A percentile compares a stretch with the other conserved stretches of the same genome.
Evolutionary conservation across 2,329 filamentous ascomycete species (phyloP).

Genomic region (Botrytis medusae): DNA sequence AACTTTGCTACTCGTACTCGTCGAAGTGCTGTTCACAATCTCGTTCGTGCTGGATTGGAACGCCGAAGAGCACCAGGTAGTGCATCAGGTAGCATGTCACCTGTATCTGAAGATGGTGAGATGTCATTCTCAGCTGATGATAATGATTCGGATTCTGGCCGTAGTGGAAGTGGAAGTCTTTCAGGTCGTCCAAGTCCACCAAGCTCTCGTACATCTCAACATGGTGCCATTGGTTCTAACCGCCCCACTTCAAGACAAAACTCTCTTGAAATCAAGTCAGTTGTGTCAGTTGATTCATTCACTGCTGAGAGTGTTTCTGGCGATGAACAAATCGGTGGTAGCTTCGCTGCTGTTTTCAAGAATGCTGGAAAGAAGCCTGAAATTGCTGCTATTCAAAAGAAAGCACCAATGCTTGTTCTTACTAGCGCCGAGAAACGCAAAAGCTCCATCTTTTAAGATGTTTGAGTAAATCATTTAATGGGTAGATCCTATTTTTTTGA

Average conservation of each 20-base stretch:
- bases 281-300: constrained; percentile 48
- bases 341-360: constrained; percentile 67
- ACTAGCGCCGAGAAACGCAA: constrained; percentile 90
- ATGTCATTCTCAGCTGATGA: constrained; percentile 66
- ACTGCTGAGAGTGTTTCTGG: constrained; percentile 65
- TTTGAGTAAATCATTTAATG: constrained; percentile 27
- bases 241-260: constrained; percentile 68
- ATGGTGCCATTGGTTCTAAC: constrained; percentile 85
- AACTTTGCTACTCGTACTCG: constrained; percentile 94
- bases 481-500: constrained; percentile 40
- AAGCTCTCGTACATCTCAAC: constrained; percentile 74
- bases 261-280: constrained; percentile 55
- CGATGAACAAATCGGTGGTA: constrained; percentile 59
- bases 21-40: constrained; percentile 85
- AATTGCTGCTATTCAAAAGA: constrained; percentile 65
- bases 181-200: constrained; percentile 67
- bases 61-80: constrained; percentile 73
- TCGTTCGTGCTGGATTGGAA: constrained; percentile 85
- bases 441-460: constrained; percentile 59
- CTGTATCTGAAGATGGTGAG: constrained; percentile 77
- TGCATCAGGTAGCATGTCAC: constrained; percentile 80
- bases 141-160: constrained; percentile 68
- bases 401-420: constrained; percentile 82
- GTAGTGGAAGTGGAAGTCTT: constrained; percentile 76
- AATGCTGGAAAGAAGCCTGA: constrained; percentile 58